phyloP scores from a whole-genome alignment of 2,329 filamentous ascomycete species.

The Sarocladium brachiariae region DNA sequence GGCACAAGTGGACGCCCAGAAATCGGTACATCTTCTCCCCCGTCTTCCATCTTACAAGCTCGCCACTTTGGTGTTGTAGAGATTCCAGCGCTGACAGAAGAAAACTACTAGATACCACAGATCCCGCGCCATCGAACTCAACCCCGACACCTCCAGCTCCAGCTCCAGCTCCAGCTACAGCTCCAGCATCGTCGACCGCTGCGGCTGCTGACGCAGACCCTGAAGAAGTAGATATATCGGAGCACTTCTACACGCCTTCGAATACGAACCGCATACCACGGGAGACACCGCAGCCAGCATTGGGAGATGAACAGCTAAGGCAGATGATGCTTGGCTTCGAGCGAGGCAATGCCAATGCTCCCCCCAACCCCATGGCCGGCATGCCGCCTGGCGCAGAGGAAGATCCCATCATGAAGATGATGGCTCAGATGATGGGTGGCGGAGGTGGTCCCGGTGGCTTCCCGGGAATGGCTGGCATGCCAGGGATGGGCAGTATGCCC shows the following conservation, averaged over 20 bases:
- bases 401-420: constrained; percentile 53
- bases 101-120: neutral
- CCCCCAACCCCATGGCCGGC: constrained; percentile 6
- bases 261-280: constrained; percentile 17
- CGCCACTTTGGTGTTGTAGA: no score
- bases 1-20: constrained; percentile 47
- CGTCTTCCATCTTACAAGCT: no score
- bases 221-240: constrained; percentile 72
- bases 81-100: neutral
- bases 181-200: no score
- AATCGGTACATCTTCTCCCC: constrained; percentile 20
- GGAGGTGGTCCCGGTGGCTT: constrained; percentile 25
- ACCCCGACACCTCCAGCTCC: constrained; percentile 25
- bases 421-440: constrained; percentile 62
- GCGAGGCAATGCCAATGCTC: constrained; percentile 21
- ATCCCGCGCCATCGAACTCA: constrained; percentile 12
- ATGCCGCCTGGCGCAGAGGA: constrained; percentile 19
- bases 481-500: constrained; percentile 35
- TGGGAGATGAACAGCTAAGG: constrained; percentile 55
- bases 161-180: constrained; percentile 19
- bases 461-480: constrained; percentile 30
- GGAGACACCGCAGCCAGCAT: constrained; percentile 19
- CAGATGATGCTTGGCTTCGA: constrained; percentile 58
- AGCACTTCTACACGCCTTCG: constrained; percentile 59
- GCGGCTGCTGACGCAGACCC: constrained; percentile 49